Evolutionary conservation across 2,329 filamentous ascomycete genomes (phyloP), one percentile per base, ranked within the genome.

Genomic region (Byssochlamys sp.): DNA sequence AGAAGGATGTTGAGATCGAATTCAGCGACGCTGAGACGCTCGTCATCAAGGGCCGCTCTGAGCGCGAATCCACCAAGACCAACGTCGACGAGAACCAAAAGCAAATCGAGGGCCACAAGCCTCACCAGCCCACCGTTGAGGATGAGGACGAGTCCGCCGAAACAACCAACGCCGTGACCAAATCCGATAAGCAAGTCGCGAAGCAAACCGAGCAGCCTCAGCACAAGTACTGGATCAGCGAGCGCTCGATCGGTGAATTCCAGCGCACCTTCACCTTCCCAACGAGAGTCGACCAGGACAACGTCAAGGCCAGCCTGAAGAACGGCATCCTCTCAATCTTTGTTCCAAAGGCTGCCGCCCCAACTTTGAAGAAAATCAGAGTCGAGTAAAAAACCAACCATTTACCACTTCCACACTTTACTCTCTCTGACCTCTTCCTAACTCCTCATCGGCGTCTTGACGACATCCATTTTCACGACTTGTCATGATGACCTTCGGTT

Each of bases 241-340:
- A 86, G 70, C 81, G 83, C 63, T 78, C 77, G 0, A 74, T 83
- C 11, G 83, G 83, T 61, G 78, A 81, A 56, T 86, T 86, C 73
- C 77, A 80, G 59, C 78, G 83, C 64, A 77, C 75, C 53, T 85
- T 86, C 71, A 75, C 71, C 58, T 85, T 86, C 75, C 81, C 83
- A 1, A 71, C 73, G 2, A 73, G 78, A 31, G 79, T 86, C 54
- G 77, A 84, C 61, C 82, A 84, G 66, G 82, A 85, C 31, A 74
- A 71, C n/a, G 83, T 85, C 63, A 83, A 79, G 71, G 83, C 83
- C 24, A 80, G 72, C 55, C 67, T 86, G 69, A 84, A 81, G 75
- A 79, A 85, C 64, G 83, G 83, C 10, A 78, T 86, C 56, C 70
- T 86, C 55, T 79, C 73, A 56, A 77, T 86, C 49, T 65, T 78